A percentile compares a stretch with the other conserved stretches of the same genome.
phyloP scores from a whole-genome alignment of 192 early-diverging fungal genomes.

The Gonapodya sp. region DNA sequence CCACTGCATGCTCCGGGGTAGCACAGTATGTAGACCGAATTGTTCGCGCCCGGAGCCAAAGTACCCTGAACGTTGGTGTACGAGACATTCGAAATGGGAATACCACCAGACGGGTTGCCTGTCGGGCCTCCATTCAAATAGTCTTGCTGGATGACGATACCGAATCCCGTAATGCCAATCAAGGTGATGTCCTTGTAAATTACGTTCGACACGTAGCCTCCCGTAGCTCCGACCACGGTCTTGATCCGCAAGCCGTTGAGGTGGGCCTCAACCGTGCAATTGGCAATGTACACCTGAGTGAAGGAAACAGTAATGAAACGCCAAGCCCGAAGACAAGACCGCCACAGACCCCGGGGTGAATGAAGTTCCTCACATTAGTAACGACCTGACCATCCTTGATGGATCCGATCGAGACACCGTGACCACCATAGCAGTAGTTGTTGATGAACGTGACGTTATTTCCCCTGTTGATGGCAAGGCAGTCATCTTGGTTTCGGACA shows the following conservation, averaged over 20 bases:
- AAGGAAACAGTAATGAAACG: not conserved
- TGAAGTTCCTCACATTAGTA: not conserved
- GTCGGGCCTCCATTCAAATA: slow-evolving; percentile 28
- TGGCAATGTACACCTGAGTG: not conserved
- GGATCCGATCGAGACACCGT: slow-evolving; percentile 16
- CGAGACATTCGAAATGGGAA: slow-evolving; percentile 30
- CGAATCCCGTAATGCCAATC: slow-evolving; percentile 21
- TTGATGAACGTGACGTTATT: slow-evolving; percentile 18
- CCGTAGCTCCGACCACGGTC: slow-evolving; percentile 29
- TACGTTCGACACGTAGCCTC: slow-evolving; percentile 31
- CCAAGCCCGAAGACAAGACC: not conserved
- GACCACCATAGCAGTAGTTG: slow-evolving; percentile 17
- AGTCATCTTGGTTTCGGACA: not conserved
- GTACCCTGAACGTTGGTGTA: slow-evolving; percentile 27
- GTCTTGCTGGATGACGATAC: slow-evolving; percentile 34
- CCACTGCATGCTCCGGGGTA: not conserved
- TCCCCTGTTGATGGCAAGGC: slow-evolving; percentile 17
- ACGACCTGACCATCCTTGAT: not conserved
- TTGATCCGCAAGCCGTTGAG: slow-evolving; percentile 35
- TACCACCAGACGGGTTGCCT: slow-evolving; percentile 22
- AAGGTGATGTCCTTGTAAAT: slow-evolving; percentile 31
- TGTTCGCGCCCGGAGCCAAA: slow-evolving; percentile 6
- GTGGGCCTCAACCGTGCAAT: not conserved
- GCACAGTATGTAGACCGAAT: not conserved
- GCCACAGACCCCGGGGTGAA: not conserved